Base-by-base conservation (phyloP, 305 asterid species). In the Nicotiana rustica region DNA sequence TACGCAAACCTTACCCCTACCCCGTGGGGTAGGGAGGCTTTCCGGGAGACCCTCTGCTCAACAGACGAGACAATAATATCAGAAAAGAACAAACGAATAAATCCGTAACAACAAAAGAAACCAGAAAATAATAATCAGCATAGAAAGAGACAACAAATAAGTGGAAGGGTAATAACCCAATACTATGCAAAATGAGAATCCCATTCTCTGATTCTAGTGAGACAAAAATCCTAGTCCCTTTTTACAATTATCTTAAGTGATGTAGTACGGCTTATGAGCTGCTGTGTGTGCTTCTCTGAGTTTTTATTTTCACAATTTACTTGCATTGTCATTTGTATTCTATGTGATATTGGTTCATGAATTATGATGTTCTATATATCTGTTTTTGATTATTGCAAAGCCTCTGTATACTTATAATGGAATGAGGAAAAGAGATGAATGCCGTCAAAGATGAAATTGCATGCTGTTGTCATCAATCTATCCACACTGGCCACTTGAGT, bases 351-450 rank as follows among this genome's bases (percentile, higher is more conserved):
- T 41, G 49, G 49, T 3, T 41, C 49, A 41, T 41, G 49, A 41
- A 41, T 41, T 41, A 0, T 41, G 49, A 41, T 41, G 36, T 17
- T 67, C 76, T 17, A 67, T 67, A 35, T 67, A 8, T 67, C 31
- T 67, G 52, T 31, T 8, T 35, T 67, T 67, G 14, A 35, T 67
- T 67, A 67, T 67, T 67, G 76, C 52, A 67, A 67, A 17, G 76
- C 3, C 9, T 67, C 52, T 35, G 25, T 35, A 35, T 6, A n/a
- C 7, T 69, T 10, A 2, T 69, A 38, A 4, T 1, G 17, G 57
- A 69, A 69, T 38, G 17, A 0, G 67, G 8, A 38, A 68, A 67
- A 67, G n/a, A 60, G 12, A n/a, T 68, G 33, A 4, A n/a, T 68
- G 56, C 1, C 17, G 17, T 68, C 49, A 41, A 41, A 41, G 49